Percentiles rank a stretch among this genome's conserved stretches.
phyloP scores from a whole-genome alignment of 805 yeast species.

The Schwanniomyces sp. region DNA sequence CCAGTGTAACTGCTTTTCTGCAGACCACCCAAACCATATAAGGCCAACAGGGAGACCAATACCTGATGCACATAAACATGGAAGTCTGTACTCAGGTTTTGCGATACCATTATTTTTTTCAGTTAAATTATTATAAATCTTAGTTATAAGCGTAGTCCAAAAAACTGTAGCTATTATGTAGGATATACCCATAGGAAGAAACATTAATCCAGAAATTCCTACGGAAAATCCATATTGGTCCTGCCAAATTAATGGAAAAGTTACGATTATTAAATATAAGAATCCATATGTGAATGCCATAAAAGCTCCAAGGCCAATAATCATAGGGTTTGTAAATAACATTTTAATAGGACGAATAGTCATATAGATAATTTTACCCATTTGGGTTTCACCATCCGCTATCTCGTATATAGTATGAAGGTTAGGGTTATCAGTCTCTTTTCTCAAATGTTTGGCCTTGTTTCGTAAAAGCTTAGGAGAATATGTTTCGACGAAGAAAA shows the following conservation, averaged over 20 bases:
- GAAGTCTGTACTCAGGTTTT: conserved; percentile 62
- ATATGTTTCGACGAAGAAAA: conserved; percentile 57
- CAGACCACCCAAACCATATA: conserved; percentile 74
- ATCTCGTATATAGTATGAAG: conserved; percentile 62
- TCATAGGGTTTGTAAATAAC: conserved; percentile 59
- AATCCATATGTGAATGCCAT: conserved; percentile 71
- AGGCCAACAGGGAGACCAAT: conserved; percentile 58
- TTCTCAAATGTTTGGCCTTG: conserved; percentile 49
- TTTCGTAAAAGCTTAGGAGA: conserved; percentile 50
- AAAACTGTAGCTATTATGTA: conserved; percentile 47
- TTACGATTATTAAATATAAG: conserved; percentile 60
- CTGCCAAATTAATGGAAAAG: conserved; percentile 57
- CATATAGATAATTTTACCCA: conserved; percentile 42
- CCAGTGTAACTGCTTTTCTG: conserved; percentile 56
- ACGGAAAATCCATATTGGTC: conserved; percentile 44
- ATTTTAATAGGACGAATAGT: conserved; percentile 56
- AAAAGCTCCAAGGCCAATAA: conserved; percentile 58
- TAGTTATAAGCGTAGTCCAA: conserved; percentile 49
- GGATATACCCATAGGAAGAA: conserved; percentile 57
- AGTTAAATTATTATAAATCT: conserved; percentile 34
- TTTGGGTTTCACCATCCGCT: conserved; percentile 47
- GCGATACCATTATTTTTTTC: conserved; percentile 50
- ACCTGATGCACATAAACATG: conserved; percentile 50
- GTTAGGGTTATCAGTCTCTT: conserved; percentile 53
- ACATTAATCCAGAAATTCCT: conserved; percentile 59